Evolutionary conservation across 306 rosid genomes (phyloP), one percentile per base, ranked within the genome.

Genomic region (Rosa chinensis): DNA sequence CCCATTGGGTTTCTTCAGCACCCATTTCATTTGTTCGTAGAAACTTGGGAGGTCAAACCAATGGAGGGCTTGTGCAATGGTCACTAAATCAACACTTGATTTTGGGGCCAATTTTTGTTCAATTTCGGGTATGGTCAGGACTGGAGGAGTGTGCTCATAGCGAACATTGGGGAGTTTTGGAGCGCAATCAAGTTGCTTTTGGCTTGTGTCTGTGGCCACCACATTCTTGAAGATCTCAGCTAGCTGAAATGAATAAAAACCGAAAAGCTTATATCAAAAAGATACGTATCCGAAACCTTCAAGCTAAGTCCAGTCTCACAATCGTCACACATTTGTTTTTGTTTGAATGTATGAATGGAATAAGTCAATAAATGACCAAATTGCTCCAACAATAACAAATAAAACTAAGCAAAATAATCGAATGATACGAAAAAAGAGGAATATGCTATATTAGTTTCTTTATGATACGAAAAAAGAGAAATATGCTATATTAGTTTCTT

Each of bases 61-160:
- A 25, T 94, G 98, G 20, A 92, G 85, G 52, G 90, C 89, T 73
- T 88, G 94, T 8, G 97, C 97, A 20, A 92, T n/a, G 20, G 90
- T 89, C 39, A 92, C 93, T 44, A 92, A 74, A 81, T 94, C 97
- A 2, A 94, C 52, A 48, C 82, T 86, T 63, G 86, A 89, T 42
- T 86, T 52, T 2, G 80, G 79, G 18, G 92, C 62, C 55, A 94
- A 80, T 43, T 52, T 82, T 25, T 86, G 74, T 84, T 88, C 91
- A 28, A 89, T 56, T 70, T 91, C 94, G 0, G 80, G 21, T 48
- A 64, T 76, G 35, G 94, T 78, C 89, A 92, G 87, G 25, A 43
- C 86, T 44, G 92, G 14, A 12, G 90, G 77, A 10, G 97, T 90
- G 1, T 86, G 91, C 11, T 70, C 71, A 61, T 92, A 94, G 63